phyloP scores from a whole-genome alignment of 192 early-diverging fungal genomes.

The Podila verticillata region DNA sequence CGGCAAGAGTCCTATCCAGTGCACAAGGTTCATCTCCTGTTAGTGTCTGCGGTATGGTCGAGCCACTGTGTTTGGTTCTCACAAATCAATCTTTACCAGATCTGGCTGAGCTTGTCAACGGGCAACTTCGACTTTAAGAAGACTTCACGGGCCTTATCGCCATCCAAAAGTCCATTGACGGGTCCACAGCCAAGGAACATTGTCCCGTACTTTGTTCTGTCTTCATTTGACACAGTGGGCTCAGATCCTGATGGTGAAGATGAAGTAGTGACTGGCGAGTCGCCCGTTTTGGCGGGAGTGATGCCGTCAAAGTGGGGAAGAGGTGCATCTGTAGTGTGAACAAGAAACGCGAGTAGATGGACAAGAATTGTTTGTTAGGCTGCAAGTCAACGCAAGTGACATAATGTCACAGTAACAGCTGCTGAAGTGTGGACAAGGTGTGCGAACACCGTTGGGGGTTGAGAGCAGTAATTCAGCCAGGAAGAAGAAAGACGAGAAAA shows the following conservation, averaged over 20 bases:
- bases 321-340: conserved; percentile 41
- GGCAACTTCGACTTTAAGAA: conserved; percentile 87
- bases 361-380: background rate
- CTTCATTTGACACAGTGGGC: conserved; percentile 27
- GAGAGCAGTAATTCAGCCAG: conserved; percentile 1
- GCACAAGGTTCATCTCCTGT: too few relatives aligned
- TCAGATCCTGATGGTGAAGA: conserved; percentile 32
- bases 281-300: conserved; percentile 19
- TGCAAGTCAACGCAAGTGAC: background rate
- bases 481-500: background rate
- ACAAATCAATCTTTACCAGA: conserved; percentile 69
- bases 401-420: background rate
- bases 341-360: background rate
- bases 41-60: too few relatives aligned
- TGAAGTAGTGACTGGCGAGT: conserved; percentile 3
- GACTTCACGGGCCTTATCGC: conserved; percentile 75
- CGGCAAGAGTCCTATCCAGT: conserved; percentile 73
- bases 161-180: conserved; percentile 57
- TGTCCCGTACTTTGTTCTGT: conserved; percentile 46
- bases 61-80: too few relatives aligned
- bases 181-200: conserved; percentile 48
- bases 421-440: too few relatives aligned
- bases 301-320: conserved; percentile 72
- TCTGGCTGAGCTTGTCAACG: conserved; percentile 75
- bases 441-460: background rate